A percentile compares a stretch with the other conserved stretches of the same genome.
Evolutionary conservation across 805 yeast species (phyloP).

Genomic region (Ogataea wickerhamii): DNA sequence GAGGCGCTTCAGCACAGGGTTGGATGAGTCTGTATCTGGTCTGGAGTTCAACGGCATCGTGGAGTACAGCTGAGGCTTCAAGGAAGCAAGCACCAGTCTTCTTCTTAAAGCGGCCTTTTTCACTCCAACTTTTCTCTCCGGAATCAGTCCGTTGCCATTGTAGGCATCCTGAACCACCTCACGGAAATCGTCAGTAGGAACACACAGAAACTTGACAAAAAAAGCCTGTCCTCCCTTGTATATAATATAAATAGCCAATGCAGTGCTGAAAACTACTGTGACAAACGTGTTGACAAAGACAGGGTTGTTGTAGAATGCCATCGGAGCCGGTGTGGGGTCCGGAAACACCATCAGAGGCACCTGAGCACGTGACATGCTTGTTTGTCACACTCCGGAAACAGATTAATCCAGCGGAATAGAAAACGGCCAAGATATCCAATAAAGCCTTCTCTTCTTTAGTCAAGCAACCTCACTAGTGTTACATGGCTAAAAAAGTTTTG

Average conservation of each 20-base stretch:
- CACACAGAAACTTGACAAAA: slow-evolving; percentile 21
- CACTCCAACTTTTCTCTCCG: slow-evolving; percentile 23
- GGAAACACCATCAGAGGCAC: slow-evolving; percentile 18
- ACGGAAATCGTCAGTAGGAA: slow-evolving; percentile 29
- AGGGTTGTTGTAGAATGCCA: slow-evolving; percentile 13
- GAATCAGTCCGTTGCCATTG: slow-evolving; percentile 18
- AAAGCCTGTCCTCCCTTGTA: slow-evolving; percentile 21
- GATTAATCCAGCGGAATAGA: too few relatives aligned
- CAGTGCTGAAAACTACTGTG: slow-evolving; percentile 5
- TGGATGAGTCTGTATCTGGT: slow-evolving; percentile 14
- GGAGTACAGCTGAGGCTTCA: slow-evolving; percentile 32
- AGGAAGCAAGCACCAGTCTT: slow-evolving; percentile 30
- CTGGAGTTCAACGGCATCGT: slow-evolving; percentile 30
- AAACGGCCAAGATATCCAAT: too few relatives aligned
- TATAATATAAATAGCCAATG: slow-evolving; percentile 7
- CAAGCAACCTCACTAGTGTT: too few relatives aligned
- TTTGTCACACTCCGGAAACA: too few relatives aligned
- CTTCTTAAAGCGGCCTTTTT: slow-evolving; percentile 29
- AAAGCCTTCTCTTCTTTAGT: too few relatives aligned
- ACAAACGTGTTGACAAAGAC: slow-evolving; percentile 8
- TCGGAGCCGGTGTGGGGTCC: slow-evolving; percentile 1
- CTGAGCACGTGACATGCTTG: slow-evolving; percentile 5
- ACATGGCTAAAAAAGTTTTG: too few relatives aligned
- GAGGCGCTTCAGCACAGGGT: slow-evolving; percentile 12
- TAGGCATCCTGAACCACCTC: slow-evolving; percentile 22